Percentiles rank a stretch among this genome's conserved stretches.
These are phyloP conservation scores for Dactylellina drechsleri DNA, from an alignment of 2,329 filamentous ascomycete species.

Conservation along the genomic window DNA sequence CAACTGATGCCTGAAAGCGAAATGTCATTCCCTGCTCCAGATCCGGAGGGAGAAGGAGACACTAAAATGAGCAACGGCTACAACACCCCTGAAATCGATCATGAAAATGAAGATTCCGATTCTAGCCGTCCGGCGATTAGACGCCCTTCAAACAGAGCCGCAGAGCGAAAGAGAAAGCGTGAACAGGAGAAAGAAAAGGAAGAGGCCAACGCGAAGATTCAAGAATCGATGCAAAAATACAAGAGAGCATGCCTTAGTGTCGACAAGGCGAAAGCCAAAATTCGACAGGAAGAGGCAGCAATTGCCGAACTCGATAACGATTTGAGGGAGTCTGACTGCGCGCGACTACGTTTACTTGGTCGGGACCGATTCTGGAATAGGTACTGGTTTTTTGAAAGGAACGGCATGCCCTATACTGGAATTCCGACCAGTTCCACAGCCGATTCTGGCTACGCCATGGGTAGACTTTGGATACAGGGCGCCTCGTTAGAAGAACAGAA, in stretches of 20 bases:
- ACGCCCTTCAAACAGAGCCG: constrained; percentile 73
- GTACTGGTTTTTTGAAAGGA: constrained; percentile 99
- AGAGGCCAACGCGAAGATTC: constrained; percentile 70
- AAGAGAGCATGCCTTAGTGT: constrained; percentile 88
- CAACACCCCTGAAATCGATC: constrained; percentile 62
- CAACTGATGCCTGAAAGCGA: constrained; percentile 77
- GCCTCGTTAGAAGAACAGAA: constrained; percentile 87
- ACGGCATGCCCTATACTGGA: constrained; percentile 94
- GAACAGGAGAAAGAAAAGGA: constrained; percentile 75
- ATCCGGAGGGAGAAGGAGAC: constrained; percentile 70
- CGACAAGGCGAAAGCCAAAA: constrained; percentile 81
- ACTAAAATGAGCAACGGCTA: constrained; percentile 64
- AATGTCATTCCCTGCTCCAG: constrained; percentile 69
- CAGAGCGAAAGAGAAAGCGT: constrained; percentile 79
- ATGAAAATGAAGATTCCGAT: constrained; percentile 76
- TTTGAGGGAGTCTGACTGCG: constrained; percentile 90
- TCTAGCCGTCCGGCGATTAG: constrained; percentile 69
- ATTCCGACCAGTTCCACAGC: constrained; percentile 89
- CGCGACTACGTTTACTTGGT: constrained; percentile 85
- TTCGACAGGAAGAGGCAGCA: constrained; percentile 83
- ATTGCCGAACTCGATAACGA: constrained; percentile 90
- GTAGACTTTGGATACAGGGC: constrained; percentile 94
- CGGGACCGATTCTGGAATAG: constrained; percentile 98
- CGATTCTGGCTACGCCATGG: constrained; percentile 88
- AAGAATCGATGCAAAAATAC: constrained; percentile 87